phyloP scores from a whole-genome alignment of 2,329 filamentous ascomycete genomes.

The Ascochyta lentis region DNA sequence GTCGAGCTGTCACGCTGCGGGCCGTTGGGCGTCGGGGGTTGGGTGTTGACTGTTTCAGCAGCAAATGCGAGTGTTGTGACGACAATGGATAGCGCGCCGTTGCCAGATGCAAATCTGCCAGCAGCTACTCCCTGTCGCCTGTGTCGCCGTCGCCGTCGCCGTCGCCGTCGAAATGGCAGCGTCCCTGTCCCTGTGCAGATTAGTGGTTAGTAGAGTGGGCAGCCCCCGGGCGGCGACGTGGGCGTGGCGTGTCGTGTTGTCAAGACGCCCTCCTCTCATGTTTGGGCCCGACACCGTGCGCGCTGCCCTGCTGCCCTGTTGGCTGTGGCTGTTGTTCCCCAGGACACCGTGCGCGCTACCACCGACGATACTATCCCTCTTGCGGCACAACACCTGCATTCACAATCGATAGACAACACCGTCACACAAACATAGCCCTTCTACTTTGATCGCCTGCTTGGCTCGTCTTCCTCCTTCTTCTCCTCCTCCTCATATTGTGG shows the following conservation, averaged over 20 bases:
- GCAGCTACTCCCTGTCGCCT: slow-evolving; percentile 13
- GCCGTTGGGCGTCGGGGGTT: slow-evolving; percentile 19
- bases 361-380: neutral
- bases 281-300: slow-evolving; percentile 20
- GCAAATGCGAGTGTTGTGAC: slow-evolving; percentile 27
- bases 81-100: slow-evolving; percentile 35
- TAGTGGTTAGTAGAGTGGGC: slow-evolving; percentile 47
- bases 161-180: slow-evolving; percentile 15
- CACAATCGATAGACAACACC: neutral
- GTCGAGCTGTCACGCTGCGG: slow-evolving; percentile 1
- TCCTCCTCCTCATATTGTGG: too few relatives aligned
- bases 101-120: slow-evolving; percentile 26
- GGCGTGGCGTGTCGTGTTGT: slow-evolving; percentile 34
- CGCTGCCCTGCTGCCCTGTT: neutral
- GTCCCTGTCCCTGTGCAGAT: slow-evolving; percentile 40
- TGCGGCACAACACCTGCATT: neutral
- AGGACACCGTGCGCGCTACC: slow-evolving; percentile 18
- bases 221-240: slow-evolving; percentile 29
- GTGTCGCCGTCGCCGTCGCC: too few relatives aligned
- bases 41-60: slow-evolving; percentile 33
- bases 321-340: slow-evolving; percentile 9
- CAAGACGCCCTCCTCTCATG: slow-evolving; percentile 11
- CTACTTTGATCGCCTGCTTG: too few relatives aligned
- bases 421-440: too few relatives aligned
- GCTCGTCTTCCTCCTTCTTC: too few relatives aligned